A percentile compares a stretch with the other conserved stretches of the same genome.
Evolutionary conservation across 352 stramenopile species (phyloP).

Genomic region (Globisporangium recalcitrans): DNA sequence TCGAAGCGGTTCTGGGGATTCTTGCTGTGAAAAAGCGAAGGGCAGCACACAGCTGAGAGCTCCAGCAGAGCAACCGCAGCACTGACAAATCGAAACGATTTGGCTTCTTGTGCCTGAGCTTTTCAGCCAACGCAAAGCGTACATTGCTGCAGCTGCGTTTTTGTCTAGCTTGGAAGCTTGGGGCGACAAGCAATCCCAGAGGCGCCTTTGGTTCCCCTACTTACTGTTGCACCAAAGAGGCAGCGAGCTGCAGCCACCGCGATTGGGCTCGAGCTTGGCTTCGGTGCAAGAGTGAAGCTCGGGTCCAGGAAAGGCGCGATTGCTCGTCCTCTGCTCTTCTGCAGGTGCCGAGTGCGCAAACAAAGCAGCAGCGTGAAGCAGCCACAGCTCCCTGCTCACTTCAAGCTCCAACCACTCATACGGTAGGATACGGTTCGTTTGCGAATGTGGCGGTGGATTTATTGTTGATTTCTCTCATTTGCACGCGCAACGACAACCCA

Average conservation of each 20-base stretch:
- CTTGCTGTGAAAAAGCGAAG: not conserved
- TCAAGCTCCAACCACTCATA: not conserved
- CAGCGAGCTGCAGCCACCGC: not conserved
- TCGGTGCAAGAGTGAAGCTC: not conserved
- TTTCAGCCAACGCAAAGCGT: not conserved
- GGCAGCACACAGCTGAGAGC: not conserved
- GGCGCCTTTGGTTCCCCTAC: not conserved
- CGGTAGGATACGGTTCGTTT: no score
- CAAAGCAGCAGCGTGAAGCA: not conserved
- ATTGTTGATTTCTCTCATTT: not conserved
- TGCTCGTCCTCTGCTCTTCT: not conserved
- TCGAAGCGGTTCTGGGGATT: not conserved
- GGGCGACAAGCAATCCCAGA: not conserved
- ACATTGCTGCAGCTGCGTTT: not conserved
- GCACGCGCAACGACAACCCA: not conserved
- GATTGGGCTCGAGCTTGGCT: not conserved
- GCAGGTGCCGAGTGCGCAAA: not conserved
- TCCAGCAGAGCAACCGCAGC: no score
- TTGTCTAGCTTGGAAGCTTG: not conserved
- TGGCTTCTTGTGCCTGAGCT: not conserved
- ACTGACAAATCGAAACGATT: not conserved
- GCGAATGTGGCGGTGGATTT: no score
- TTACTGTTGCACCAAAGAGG: not conserved
- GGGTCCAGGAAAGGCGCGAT: not conserved
- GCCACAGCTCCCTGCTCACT: not conserved